Evolutionary conservation across 2,329 filamentous ascomycete species (phyloP).

Genomic region (Aspergillus pseudoglaucus): DNA sequence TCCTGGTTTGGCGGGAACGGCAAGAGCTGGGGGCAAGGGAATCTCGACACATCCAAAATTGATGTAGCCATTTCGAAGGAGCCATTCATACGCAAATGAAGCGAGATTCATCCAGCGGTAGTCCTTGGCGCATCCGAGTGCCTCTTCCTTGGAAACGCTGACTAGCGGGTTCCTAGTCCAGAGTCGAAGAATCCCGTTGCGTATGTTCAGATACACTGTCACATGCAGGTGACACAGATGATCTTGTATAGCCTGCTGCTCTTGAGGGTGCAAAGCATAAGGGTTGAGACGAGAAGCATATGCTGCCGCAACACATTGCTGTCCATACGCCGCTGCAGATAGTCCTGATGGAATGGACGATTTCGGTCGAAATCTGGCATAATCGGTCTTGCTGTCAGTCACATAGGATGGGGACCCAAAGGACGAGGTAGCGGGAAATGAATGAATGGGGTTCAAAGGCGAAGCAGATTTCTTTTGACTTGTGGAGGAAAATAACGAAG

Average conservation of each 20-base stretch:
- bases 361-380: conserved; percentile 58
- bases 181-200: conserved; percentile 84
- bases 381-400: conserved; percentile 22
- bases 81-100: conserved; percentile 85
- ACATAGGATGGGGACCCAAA: conserved; percentile 10
- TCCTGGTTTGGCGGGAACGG: conserved; percentile 33
- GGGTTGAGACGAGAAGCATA: conserved; percentile 85
- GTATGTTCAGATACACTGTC: conserved; percentile 90
- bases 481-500: conserved; percentile 18
- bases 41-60: conserved; percentile 89
- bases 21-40: conserved; percentile 40
- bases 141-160: conserved; percentile 74
- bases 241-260: conserved; percentile 72
- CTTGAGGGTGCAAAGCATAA: conserved; percentile 76
- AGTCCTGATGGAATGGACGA: conserved; percentile 77
- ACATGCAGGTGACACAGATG: conserved; percentile 84
- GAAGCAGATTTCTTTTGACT: conserved; percentile 20
- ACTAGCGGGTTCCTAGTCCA: conserved; percentile 85
- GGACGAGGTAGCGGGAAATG: conserved; percentile 9
- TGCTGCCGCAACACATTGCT: conserved; percentile 82
- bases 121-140: conserved; percentile 83
- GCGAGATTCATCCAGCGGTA: conserved; percentile 83
- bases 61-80: conserved; percentile 84
- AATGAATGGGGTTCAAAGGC: conserved; percentile 16
- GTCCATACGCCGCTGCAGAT: conserved; percentile 70